phyloP scores from a whole-genome alignment of 2,329 filamentous ascomycete species.

The Geosmithia flava region DNA sequence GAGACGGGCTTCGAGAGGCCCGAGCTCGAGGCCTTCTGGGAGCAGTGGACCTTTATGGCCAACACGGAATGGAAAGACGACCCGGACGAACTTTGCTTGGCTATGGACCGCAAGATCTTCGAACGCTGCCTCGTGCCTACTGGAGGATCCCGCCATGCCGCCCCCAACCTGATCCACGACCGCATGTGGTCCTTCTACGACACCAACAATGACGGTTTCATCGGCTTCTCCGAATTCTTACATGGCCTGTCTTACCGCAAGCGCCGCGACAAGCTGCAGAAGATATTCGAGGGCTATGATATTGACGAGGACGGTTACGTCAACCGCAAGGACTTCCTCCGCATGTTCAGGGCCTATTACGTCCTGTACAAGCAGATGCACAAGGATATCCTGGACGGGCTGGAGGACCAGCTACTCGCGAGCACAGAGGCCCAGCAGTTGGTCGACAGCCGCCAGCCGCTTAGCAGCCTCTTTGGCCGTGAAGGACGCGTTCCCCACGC shows the following conservation, averaged over 20 bases:
- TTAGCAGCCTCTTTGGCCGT: constrained; percentile 63
- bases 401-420: constrained; percentile 67
- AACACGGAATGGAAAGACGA: constrained; percentile 76
- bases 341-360: constrained; percentile 89
- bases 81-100: constrained; percentile 62
- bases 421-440: constrained; percentile 67
- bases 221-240: constrained; percentile 87
- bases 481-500: constrained; percentile 55
- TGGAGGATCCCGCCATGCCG: constrained; percentile 63
- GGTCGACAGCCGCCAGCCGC: constrained; percentile 60
- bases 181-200: constrained; percentile 97
- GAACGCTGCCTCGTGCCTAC: constrained; percentile 80
- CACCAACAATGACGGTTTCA: constrained; percentile 75
- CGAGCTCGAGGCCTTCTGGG: constrained; percentile 87
- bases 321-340: constrained; percentile 73
- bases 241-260: constrained; percentile 64
- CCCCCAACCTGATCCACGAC: constrained; percentile 86
- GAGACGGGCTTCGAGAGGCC: constrained; percentile 74
- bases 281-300: constrained; percentile 83
- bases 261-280: constrained; percentile 54
- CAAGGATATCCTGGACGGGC: constrained; percentile 64
- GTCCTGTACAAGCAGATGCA: constrained; percentile 83
- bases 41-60: constrained; percentile 92
- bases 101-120: constrained; percentile 88
- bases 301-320: constrained; percentile 81